Base-by-base conservation (phyloP, 164 flowering plant species). In the Tetracentron sinense region DNA sequence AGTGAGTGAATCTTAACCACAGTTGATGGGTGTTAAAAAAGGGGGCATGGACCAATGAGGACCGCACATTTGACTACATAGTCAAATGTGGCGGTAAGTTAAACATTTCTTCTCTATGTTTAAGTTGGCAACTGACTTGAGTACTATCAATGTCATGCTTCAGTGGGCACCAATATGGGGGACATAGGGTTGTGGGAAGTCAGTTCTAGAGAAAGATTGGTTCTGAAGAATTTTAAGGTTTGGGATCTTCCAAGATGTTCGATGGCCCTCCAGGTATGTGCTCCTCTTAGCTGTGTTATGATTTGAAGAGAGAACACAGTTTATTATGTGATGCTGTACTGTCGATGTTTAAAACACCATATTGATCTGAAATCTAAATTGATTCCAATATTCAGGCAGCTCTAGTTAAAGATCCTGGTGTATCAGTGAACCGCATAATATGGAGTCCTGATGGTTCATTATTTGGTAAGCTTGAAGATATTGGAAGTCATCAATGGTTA, bases 401-500 rank as follows among this genome's bases (percentile, higher is more conserved):
- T 48, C 62, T 88, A 23, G 81, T 56, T 11, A 85, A 77, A 60
- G 93, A 91, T 56, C 81, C 84, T 20, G 67, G 70, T 60, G 90
- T 79, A 1, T 87, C 92, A n/a, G 87, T 91, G 27, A 91, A 84
- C 68, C 86, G 94, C 49, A 78, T 89, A 22, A 82, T 74, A 20
- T 91, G 97, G 97, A 85, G 92, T 46, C 96, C 90, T 25, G 97
- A 89, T 80, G 97, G 97, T 42, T 59, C 81, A 57, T 71, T 89
- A 47, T 84, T 91, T 78, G 97, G 97, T 91, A 78, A 74, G 83
- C 38, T 44, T 65, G 22, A 50, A 21, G 23, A 49, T 20, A 15
- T 26, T 17, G 31, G 1, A 57, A 31, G 23, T 2, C 50, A 26
- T 53, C 29, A 25, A 26, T 3, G 12, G 16, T 27, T 0, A 27